A percentile compares a stretch with the other conserved stretches of the same genome.
phyloP scores from a whole-genome alignment of 345 rosid genomes.

The Cochlearia excelsa region DNA sequence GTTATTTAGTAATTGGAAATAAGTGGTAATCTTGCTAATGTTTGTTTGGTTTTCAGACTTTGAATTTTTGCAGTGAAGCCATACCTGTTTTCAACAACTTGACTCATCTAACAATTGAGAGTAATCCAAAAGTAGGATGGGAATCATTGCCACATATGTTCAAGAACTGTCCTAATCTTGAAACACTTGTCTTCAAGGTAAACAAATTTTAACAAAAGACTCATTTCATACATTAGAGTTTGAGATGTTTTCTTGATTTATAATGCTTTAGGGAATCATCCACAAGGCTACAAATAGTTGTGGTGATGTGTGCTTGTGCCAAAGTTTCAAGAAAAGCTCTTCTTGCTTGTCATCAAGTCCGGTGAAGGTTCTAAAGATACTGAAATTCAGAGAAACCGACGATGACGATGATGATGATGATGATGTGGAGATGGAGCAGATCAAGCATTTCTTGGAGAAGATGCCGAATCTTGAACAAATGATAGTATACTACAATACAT shows the following conservation, averaged over 20 bases:
- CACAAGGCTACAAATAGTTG: slow-evolving; percentile 17
- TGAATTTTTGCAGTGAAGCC: slow-evolving; percentile 20
- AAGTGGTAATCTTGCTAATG: slow-evolving; percentile 10
- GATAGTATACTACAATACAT: slow-evolving; percentile 16
- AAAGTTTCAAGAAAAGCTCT: background rate
- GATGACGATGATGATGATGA: background rate
- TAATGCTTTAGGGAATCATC: slow-evolving; percentile 15
- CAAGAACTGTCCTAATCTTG: slow-evolving; percentile 30
- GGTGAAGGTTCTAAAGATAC: slow-evolving; percentile 26
- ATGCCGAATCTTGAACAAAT: slow-evolving; percentile 25
- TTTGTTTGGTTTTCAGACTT: slow-evolving; percentile 23
- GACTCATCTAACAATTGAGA: slow-evolving; percentile 24
- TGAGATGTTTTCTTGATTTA: slow-evolving; percentile 2
- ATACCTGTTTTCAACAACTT: slow-evolving; percentile 22
- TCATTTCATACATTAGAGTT: background rate
- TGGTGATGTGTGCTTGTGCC: slow-evolving; percentile 26
- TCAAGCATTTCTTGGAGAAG: slow-evolving; percentile 14
- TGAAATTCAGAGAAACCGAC: slow-evolving; percentile 19
- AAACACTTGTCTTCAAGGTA: slow-evolving; percentile 25
- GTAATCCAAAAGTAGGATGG: slow-evolving; percentile 26
- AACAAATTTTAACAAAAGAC: background rate
- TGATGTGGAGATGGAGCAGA: slow-evolving; percentile 17
- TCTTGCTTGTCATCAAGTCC: slow-evolving; percentile 25
- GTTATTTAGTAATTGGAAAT: background rate
- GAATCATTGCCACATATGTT: slow-evolving; percentile 23